A percentile compares a stretch with the other conserved stretches of the same genome.
Evolutionary conservation across 192 early-diverging fungal species (phyloP).

Genomic region (Entomortierella parvispora): DNA sequence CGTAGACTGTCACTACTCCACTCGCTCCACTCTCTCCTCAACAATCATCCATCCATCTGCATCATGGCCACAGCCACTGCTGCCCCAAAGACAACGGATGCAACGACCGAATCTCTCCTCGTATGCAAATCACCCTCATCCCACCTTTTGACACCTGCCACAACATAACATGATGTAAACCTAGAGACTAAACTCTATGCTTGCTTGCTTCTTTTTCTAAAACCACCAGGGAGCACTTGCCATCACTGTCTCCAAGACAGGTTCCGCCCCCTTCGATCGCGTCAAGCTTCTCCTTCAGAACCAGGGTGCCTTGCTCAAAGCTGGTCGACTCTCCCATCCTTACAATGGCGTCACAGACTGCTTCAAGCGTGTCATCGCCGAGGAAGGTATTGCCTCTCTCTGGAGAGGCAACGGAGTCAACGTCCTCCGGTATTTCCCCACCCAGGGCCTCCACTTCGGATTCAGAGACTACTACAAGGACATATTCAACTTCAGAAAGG

Average conservation of each 20-base stretch:
- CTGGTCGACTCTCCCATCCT: slow-evolving; percentile 78
- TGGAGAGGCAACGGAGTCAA: slow-evolving; percentile 97
- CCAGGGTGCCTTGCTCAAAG: slow-evolving; percentile 89
- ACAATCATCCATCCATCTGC: no score
- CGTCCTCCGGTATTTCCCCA: slow-evolving; percentile 99
- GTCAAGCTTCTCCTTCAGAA: slow-evolving; percentile 97
- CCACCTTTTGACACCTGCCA: no score
- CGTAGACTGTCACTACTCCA: no score
- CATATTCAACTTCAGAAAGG: slow-evolving; percentile 89
- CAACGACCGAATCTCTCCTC: no score
- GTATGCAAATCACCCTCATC: no score
- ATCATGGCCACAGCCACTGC: no score
- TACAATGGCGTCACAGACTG: slow-evolving; percentile 96
- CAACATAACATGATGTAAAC: no score
- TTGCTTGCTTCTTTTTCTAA: slow-evolving; percentile 76
- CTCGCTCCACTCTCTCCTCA: no score
- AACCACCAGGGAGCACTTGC: slow-evolving; percentile 90
- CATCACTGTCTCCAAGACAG: slow-evolving; percentile 98
- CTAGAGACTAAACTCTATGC: no score
- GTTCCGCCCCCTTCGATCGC: slow-evolving; percentile 97
- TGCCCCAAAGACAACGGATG: no score
- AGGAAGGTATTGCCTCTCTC: slow-evolving; percentile 84
- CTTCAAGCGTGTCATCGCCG: slow-evolving; percentile 87
- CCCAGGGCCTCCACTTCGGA: slow-evolving; percentile 98
- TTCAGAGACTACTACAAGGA: slow-evolving; percentile 99